Percentiles rank a stretch among this genome's conserved stretches.
Evolutionary conservation across 2,329 filamentous ascomycete genomes (phyloP).

Genomic region (Scytalidium lignicola): DNA sequence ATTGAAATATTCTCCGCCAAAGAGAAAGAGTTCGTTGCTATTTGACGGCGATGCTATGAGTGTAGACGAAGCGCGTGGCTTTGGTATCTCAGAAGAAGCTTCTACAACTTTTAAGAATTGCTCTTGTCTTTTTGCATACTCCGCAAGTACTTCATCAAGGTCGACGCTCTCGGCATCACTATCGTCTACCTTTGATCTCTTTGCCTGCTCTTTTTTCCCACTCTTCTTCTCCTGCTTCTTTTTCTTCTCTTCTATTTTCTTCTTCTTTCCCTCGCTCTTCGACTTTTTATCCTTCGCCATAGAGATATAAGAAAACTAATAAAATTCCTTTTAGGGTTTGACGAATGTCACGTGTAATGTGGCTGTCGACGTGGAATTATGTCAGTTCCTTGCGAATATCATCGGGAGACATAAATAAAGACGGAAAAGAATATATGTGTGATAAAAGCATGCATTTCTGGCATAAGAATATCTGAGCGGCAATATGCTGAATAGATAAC

Average conservation of each 20-base stretch:
- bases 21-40: slow-evolving; percentile 82
- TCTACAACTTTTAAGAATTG: slow-evolving; percentile 94
- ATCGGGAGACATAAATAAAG: too few relatives aligned
- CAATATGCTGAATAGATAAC: too few relatives aligned
- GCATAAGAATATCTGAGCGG: too few relatives aligned
- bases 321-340: not conserved
- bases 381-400: too few relatives aligned
- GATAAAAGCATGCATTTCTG: too few relatives aligned
- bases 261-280: slow-evolving; percentile 42
- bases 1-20: slow-evolving; percentile 95
- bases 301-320: not conserved
- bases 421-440: too few relatives aligned
- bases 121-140: slow-evolving; percentile 90
- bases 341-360: slow-evolving; percentile 1
- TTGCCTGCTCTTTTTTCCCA: slow-evolving; percentile 75
- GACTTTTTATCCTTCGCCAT: slow-evolving; percentile 51
- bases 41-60: slow-evolving; percentile 82
- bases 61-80: slow-evolving; percentile 72
- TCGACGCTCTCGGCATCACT: slow-evolving; percentile 91
- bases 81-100: slow-evolving; percentile 65
- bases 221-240: slow-evolving; percentile 84
- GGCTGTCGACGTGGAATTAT: too few relatives aligned
- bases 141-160: slow-evolving; percentile 85
- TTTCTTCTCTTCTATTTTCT: slow-evolving; percentile 57
- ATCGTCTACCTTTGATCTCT: slow-evolving; percentile 66